phyloP scores from a whole-genome alignment of 164 flowering plant species.

The Vitis labrusca region DNA sequence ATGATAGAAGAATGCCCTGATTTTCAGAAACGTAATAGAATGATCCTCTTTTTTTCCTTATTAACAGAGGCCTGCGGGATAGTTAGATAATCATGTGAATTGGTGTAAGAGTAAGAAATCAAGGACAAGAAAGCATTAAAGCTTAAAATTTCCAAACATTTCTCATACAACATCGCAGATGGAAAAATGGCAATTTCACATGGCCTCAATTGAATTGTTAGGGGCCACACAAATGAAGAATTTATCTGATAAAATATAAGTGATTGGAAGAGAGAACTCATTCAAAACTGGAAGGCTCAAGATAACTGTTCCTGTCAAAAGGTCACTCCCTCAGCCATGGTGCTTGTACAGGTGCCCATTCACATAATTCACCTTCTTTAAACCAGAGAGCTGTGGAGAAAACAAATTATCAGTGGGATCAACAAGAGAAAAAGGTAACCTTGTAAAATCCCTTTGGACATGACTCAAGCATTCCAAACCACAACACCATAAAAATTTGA shows the following conservation, averaged over 20 bases:
- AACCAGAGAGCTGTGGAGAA: conserved; percentile 79
- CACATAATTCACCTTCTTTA: conserved; percentile 77
- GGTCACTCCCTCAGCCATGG: conserved; percentile 79
- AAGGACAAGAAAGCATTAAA: neutral
- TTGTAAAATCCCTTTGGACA: no score
- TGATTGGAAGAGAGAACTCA: neutral
- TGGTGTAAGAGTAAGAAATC: neutral
- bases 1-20: no score
- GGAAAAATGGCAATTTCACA: neutral
- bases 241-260: neutral
- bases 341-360: conserved; percentile 77
- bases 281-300: conserved; percentile 5
- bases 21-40: no score
- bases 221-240: neutral
- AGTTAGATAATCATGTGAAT: no score
- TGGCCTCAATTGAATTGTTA: neutral
- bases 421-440: neutral
- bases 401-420: neutral
- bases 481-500: no score
- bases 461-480: no score
- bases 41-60: no score
- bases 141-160: neutral
- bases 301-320: neutral
- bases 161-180: neutral
- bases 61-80: no score